Evolutionary conservation across 495 filamentous ascomycete species (phyloP).

Genomic region (Lasiosphaeriaceae sp.): DNA sequence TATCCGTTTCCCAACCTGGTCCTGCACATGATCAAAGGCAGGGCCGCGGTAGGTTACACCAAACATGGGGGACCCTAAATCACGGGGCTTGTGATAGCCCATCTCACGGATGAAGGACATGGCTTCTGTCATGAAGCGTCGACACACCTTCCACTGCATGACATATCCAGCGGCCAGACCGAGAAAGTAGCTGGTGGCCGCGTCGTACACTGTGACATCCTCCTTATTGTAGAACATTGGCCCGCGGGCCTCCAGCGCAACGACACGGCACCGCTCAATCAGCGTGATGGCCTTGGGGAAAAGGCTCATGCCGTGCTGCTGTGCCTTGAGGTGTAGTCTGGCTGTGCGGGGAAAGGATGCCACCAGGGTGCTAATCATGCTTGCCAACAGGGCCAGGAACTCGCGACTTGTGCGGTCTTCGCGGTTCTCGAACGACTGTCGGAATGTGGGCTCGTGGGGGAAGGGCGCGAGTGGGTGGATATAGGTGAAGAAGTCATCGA

Average conservation of each 20-base stretch:
- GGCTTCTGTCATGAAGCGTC: conserved; percentile 70
- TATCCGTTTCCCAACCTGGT: conserved; percentile 72
- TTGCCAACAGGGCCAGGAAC: conserved; percentile 74
- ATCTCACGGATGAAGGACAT: conserved; percentile 67
- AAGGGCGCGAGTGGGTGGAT: conserved; percentile 84
- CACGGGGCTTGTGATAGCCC: conserved; percentile 52
- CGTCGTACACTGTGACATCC: conserved; percentile 71
- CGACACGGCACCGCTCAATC: conserved; percentile 67
- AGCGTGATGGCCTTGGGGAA: conserved; percentile 69
- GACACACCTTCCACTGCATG: conserved; percentile 60
- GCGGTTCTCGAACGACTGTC: conserved; percentile 62
- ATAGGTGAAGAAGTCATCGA: conserved; percentile 88
- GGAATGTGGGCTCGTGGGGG: conserved; percentile 82
- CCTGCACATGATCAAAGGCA: conserved; percentile 62
- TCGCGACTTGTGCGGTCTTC: conserved; percentile 64
- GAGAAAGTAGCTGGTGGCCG: conserved; percentile 80
- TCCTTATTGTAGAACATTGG: conserved; percentile 60
- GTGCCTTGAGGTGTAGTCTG: conserved; percentile 63
- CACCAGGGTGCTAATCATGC: conserved; percentile 74
- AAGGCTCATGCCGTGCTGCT: conserved; percentile 48
- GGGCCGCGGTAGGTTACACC: conserved; percentile 30
- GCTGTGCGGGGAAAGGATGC: conserved; percentile 81
- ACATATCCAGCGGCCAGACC: conserved; percentile 67
- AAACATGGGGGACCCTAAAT: conserved; percentile 27
- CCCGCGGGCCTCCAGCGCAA: conserved; percentile 70